These are phyloP conservation scores for Populus pruinosa DNA, from an alignment of 345 rosid species.

Conservation along the genomic window DNA sequence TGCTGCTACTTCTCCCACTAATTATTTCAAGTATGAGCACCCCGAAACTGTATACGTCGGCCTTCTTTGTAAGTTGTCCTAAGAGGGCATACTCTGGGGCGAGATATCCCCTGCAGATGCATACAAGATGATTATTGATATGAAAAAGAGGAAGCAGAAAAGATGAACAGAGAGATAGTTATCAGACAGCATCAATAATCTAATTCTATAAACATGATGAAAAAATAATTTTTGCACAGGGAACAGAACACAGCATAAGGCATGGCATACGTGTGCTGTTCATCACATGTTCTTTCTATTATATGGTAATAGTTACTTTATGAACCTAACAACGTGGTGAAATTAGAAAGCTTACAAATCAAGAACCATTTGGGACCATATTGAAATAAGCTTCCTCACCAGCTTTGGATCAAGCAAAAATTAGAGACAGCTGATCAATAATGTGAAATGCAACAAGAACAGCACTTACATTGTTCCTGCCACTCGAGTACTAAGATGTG, in stretches of 20 bases:
- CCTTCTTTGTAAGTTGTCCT: conserved; percentile 88
- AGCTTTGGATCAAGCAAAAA: background rate
- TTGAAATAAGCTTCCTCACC: background rate
- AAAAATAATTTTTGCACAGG: background rate
- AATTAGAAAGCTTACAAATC: background rate
- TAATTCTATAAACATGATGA: background rate
- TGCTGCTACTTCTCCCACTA: conserved; percentile 76
- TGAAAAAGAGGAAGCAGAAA: background rate
- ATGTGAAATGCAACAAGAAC: conserved; percentile 7
- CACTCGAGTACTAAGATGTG: conserved; percentile 71
- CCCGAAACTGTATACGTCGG: conserved; percentile 92
- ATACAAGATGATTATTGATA: background rate
- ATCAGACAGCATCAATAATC: background rate
- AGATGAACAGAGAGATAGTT: background rate
- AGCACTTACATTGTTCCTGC: conserved; percentile 72
- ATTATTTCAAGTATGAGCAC: conserved; percentile 78
- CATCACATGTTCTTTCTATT: background rate
- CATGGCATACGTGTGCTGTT: background rate
- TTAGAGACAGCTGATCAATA: background rate
- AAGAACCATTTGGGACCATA: background rate
- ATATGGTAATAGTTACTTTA: background rate
- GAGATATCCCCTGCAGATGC: conserved; percentile 71
- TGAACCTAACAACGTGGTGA: background rate
- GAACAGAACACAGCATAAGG: background rate
- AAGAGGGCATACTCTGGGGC: conserved; percentile 91